Conservation (phyloP, 2,329 filamentous ascomycete species). For the Plenodomus tracheiphilus region DNA sequence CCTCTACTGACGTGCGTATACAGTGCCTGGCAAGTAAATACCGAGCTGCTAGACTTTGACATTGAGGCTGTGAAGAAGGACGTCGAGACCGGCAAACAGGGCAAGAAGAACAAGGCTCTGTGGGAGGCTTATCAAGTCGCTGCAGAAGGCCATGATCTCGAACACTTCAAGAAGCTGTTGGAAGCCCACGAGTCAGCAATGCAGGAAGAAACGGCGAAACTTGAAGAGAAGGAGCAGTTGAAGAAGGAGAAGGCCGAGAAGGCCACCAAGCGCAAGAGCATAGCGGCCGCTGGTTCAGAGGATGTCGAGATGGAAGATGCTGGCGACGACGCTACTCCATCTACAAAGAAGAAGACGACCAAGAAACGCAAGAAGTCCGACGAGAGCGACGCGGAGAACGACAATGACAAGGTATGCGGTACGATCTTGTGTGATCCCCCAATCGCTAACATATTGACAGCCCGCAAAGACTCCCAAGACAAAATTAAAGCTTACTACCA, state of each 20-base stretch:
- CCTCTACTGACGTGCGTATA: slow-evolving; percentile 8
- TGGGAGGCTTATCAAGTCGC: slow-evolving; percentile 80
- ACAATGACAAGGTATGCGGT: slow-evolving; percentile 63
- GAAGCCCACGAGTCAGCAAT: slow-evolving; percentile 60
- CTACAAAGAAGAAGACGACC: slow-evolving; percentile 41
- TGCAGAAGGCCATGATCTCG: slow-evolving; percentile 73
- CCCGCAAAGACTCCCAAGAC: slow-evolving; percentile 56
- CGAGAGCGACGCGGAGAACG: slow-evolving; percentile 72
- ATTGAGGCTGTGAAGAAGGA: slow-evolving; percentile 72
- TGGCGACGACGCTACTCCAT: slow-evolving; percentile 45
- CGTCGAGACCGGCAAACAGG: slow-evolving; percentile 73
- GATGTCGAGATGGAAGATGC: slow-evolving; percentile 47
- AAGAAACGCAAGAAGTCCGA: slow-evolving; percentile 78
- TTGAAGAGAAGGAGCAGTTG: slow-evolving; percentile 64
- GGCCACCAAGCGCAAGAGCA: slow-evolving; percentile 51
- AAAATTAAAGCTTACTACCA: slow-evolving; percentile 53
- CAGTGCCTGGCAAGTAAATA: slow-evolving; percentile 91
- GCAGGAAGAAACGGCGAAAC: slow-evolving; percentile 62
- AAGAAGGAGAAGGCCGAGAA: slow-evolving; percentile 64
- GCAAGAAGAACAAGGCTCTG: slow-evolving; percentile 82
- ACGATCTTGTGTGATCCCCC: background rate
- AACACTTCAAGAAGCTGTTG: slow-evolving; percentile 82
- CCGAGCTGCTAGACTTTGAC: slow-evolving; percentile 76
- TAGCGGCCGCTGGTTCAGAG: slow-evolving; percentile 34
- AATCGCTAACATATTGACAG: slow-evolving; percentile 39